Conservation (phyloP, 257 asterid genomes). For the Scutellaria barbata region DNA sequence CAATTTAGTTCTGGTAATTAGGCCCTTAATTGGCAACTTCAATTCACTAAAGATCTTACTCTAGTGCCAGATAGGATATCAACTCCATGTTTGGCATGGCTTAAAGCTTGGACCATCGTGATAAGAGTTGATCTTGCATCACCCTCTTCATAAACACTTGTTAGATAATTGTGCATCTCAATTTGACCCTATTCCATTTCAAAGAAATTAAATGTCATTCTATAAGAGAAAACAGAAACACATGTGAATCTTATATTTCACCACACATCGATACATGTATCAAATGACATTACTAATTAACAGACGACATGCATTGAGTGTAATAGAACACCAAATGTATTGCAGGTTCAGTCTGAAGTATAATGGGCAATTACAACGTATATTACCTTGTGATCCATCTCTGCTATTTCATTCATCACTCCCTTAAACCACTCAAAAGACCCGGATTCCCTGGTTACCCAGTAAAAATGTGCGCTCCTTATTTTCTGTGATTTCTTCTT, state of each 20-base stretch:
- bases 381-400: slow-evolving; percentile 81
- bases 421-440: slow-evolving; percentile 98
- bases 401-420: slow-evolving; percentile 92
- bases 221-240: too few species aligned
- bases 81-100: slow-evolving; percentile 93
- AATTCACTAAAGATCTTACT: slow-evolving; percentile 45
- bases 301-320: too few species aligned
- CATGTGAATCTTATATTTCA: too few species aligned
- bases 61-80: slow-evolving; percentile 94
- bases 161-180: slow-evolving; percentile 94
- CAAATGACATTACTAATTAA: too few species aligned
- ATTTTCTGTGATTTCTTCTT: slow-evolving; percentile 60
- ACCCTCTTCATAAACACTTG: slow-evolving; percentile 93
- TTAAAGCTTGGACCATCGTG: slow-evolving; percentile 96
- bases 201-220: not conserved
- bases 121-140: slow-evolving; percentile 95
- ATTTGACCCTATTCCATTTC: slow-evolving; percentile 69
- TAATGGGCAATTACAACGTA: too few species aligned
- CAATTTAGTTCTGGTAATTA: too few species aligned
- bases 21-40: too few species aligned
- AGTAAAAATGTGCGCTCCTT: slow-evolving; percentile 76
- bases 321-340: too few species aligned
- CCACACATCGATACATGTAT: too few species aligned
- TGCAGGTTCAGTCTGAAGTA: not conserved
- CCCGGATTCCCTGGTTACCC: slow-evolving; percentile 97